Conservation (phyloP, 1,284 basidiomycete genomes). For the Naganishia albida region DNA sequence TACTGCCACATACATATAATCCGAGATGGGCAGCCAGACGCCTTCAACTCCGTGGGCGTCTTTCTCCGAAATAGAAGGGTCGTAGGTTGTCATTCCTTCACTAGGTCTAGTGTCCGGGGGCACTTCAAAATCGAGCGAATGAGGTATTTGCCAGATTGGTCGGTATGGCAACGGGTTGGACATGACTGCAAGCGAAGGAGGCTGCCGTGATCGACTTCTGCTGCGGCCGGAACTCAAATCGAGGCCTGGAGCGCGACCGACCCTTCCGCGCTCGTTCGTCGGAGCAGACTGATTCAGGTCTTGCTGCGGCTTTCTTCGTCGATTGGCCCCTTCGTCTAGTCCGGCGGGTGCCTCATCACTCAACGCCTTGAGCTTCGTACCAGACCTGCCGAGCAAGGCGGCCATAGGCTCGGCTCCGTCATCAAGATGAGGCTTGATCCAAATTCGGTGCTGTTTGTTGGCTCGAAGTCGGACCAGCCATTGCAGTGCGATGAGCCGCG, state of each 20-base stretch:
- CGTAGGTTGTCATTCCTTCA: conserved; percentile 73
- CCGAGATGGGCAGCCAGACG: conserved; percentile 73
- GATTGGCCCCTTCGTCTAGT: conserved; percentile 15
- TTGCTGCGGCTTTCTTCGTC: conserved; percentile 23
- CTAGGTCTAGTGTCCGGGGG: conserved; percentile 68
- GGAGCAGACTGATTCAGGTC: conserved; percentile 9
- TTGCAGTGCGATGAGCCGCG: conserved; percentile 74
- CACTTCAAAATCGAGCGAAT: conserved; percentile 68
- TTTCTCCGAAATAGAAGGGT: conserved; percentile 57
- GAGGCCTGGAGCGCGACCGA: conserved; percentile 28
- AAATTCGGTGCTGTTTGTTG: conserved; percentile 86
- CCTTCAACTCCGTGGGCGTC: conserved; percentile 56
- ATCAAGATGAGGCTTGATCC: conserved; percentile 61
- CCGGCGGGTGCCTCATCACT: neutral
- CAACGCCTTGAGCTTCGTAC: conserved; percentile 11
- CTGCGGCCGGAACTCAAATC: conserved; percentile 53
- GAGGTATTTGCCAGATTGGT: conserved; percentile 78
- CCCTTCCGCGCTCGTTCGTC: conserved; percentile 21
- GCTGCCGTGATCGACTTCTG: conserved; percentile 69
- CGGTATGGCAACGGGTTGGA: conserved; percentile 52
- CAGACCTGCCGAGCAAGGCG: conserved; percentile 17
- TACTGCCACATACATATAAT: conserved; percentile 70
- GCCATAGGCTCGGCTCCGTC: conserved; percentile 24
- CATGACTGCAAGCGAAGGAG: conserved; percentile 42
- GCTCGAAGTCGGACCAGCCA: conserved; percentile 87